Evolutionary conservation across 1,139 yeast species (phyloP).

Genomic region (Taphrina deformans): DNA sequence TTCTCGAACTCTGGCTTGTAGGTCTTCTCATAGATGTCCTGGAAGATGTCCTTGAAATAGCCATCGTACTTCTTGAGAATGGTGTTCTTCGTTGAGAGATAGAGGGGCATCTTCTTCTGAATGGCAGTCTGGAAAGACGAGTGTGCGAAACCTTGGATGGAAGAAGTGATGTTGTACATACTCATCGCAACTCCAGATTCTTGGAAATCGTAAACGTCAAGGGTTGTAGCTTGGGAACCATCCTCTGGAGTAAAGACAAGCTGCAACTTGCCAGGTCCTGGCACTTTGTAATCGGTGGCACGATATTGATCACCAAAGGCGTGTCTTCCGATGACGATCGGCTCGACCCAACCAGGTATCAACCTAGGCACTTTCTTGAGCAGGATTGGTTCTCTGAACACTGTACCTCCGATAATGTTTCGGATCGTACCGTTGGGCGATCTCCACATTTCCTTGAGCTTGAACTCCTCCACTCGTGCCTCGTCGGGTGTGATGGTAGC

Average conservation of each 20-base stretch:
- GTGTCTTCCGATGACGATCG: constrained; percentile 94
- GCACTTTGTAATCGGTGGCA: constrained; percentile 80
- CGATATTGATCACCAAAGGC: constrained; percentile 97
- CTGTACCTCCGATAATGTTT: constrained; percentile 92
- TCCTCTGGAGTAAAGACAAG: constrained; percentile 70
- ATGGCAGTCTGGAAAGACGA: constrained; percentile 88
- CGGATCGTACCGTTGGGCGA: constrained; percentile 97
- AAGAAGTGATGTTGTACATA: constrained; percentile 93
- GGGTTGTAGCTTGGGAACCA: constrained; percentile 60
- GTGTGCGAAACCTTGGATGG: constrained; percentile 86
- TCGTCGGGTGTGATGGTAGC: constrained; percentile 99
- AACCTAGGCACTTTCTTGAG: constrained; percentile 84
- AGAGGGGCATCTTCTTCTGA: constrained; percentile 72
- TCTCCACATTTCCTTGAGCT: constrained; percentile 92
- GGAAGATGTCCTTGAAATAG: constrained; percentile 89
- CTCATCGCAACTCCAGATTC: constrained; percentile 84
- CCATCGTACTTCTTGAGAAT: constrained; percentile 93
- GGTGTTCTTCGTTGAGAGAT: constrained; percentile 88
- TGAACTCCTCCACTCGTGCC: constrained; percentile 85
- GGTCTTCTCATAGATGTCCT: constrained; percentile 67
- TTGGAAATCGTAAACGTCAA: constrained; percentile 69
- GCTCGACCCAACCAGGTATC: constrained; percentile 91
- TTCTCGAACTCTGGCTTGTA: constrained; percentile 72
- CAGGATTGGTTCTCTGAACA: constrained; percentile 93
- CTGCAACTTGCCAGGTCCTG: constrained; percentile 75